Evolutionary conservation across 1,139 yeast species (phyloP), one percentile per base, ranked within the genome.

Genomic region (Wickerhamomyces sp.): DNA sequence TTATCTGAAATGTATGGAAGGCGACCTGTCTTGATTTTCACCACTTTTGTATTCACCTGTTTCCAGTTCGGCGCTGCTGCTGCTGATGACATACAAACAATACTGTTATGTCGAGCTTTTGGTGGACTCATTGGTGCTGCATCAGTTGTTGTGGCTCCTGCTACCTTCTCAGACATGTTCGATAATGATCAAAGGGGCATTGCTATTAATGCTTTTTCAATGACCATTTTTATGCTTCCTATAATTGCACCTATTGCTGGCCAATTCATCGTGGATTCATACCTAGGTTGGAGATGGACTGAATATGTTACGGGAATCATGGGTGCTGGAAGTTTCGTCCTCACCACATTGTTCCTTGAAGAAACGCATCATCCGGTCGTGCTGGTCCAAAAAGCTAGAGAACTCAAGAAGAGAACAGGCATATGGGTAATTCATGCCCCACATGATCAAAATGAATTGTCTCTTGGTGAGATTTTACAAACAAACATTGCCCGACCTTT

Each of bases 341-440:
- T 71, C 13, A 59, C 74, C 27, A 40, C 64, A 0, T 36, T 80
- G 4, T 75, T 79, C 38, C 77, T 75, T 39, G 81, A 77, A 51
- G 90, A 87, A 56, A 82, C 86, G 36, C 84, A 78, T 52, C 79
- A 75, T 52, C 81, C 81, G 37, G 68, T 72, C 8, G 70, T 85
- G 44, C 65, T 85, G 50, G 79, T 75, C 29, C 53, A 66, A n/a
- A 83, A 82, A 64, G 93, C 93, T 4, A 76, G 73, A 54, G 63
- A 61, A 38, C 73, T 84, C 57, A 78, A 88, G 61, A 71, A 79
- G 59, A 61, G 71, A 46, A 76, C 82, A 10, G 78, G 79, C 32
- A 73, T 73, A 58, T 86, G 95, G 95, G 89, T 89, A 36, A 84
- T 88, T 45, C 81, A 79, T 59, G 95, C 96, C 27, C 83, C 94